Base-by-base conservation (phyloP, 2,329 filamentous ascomycete species). In the Ceratocystis variospora region DNA sequence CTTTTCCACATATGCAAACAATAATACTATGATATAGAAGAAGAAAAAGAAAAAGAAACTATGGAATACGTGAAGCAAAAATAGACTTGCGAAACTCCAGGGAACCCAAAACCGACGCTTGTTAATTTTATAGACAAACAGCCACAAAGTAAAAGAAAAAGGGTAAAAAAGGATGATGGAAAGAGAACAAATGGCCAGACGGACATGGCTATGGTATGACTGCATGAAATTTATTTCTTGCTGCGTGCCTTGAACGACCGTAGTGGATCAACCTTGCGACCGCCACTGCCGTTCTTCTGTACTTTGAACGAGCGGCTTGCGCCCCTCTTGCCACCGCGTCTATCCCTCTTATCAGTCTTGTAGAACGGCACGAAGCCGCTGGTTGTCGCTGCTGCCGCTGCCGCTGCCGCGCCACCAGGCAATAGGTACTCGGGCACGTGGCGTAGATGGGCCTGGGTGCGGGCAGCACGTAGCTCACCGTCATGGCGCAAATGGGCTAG, bases 401-500 rank as follows among this genome's bases (percentile, higher is more conserved):
- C 72, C 88, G 87, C 74, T 84, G 88, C 53, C 87, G 87, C 73
- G 83, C 91, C 73, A 76, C 81, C 78, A 0, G 94, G 94, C 71
- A 99, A 79, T 63, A 99, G 77, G 74, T 99, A 99, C 61, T 96
- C 92, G 0, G 94, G 94, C 1, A 99, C 89, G 74, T 96, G 90
- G 76, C 90, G 95, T 70, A 99, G 79, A 78, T 99, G 94, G 6
- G 88, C 83, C 76, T 97, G 92, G 59, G 91, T 86, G 68, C 89
- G 81, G 15, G 92, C 90, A 28, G 91, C 86, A 68, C 91, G 83
- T 66, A 96, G 80, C 74, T 96, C 93, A 46, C 87, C 87, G 73
- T 99, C 94, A 73, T 99, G 94, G 31, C 93, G 84, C 70, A 97
- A 79, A 73, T 96, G 90, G 46, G 85, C 84, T 70, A 97, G 78